Evolutionary conservation across 1,284 basidiomycete genomes (phyloP).

Genomic region (Farysia itapuensis): DNA sequence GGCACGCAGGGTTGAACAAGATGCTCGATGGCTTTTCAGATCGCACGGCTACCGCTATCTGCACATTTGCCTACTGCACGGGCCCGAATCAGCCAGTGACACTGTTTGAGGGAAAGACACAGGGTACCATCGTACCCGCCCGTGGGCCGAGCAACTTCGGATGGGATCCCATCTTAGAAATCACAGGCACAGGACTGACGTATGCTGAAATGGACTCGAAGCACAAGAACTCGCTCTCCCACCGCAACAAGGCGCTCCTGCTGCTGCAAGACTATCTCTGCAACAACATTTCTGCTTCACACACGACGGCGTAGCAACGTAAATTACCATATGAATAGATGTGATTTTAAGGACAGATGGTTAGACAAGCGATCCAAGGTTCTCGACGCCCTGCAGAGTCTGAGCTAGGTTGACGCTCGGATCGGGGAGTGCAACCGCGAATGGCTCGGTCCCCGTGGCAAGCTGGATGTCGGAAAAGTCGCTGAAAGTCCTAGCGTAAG

Average conservation of each 20-base stretch:
- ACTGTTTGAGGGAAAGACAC: slow-evolving; percentile 88
- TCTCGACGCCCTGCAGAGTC: too few species aligned
- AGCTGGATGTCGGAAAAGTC: slow-evolving; percentile 39
- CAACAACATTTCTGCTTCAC: not conserved
- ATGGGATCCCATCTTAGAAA: slow-evolving; percentile 89
- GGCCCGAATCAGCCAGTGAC: slow-evolving; percentile 31
- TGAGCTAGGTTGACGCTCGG: slow-evolving; percentile 9
- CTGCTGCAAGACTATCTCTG: slow-evolving; percentile 73
- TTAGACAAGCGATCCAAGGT: too few species aligned
- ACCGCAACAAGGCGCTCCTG: slow-evolving; percentile 82
- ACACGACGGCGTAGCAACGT: too few species aligned
- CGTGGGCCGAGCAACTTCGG: slow-evolving; percentile 76
- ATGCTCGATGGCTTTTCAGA: slow-evolving; percentile 81
- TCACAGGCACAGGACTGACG: slow-evolving; percentile 66
- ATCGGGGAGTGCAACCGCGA: slow-evolving; percentile 31
- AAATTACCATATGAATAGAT: too few species aligned
- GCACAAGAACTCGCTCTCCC: slow-evolving; percentile 67
- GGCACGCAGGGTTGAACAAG: slow-evolving; percentile 73
- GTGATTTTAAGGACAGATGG: too few species aligned
- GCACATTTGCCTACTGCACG: slow-evolving; percentile 87
- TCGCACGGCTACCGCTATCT: slow-evolving; percentile 81
- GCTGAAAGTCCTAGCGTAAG: slow-evolving; percentile 18
- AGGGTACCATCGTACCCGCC: slow-evolving; percentile 82
- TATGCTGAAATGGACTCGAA: slow-evolving; percentile 37
- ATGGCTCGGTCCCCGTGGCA: slow-evolving; percentile 30